Base-by-base conservation (phyloP, 805 yeast species). In the Tetrapisispora taiwanensis region DNA sequence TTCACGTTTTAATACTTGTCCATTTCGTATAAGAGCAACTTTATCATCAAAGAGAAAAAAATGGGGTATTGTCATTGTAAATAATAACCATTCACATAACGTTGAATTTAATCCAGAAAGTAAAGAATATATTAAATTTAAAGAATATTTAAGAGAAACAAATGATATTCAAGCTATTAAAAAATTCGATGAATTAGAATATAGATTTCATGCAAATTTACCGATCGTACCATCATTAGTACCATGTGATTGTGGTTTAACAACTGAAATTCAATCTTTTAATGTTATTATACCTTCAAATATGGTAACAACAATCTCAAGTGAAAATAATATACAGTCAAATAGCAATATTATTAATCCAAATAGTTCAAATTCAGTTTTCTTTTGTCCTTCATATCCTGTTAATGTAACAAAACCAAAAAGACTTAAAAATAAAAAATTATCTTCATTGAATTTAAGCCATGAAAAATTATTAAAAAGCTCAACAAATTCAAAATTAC, bases 1-100 rank as follows among this genome's bases (percentile, higher is more conserved):
- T 3, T 59, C 66, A 17, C 53, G 62, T 44, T 62, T 57, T 43
- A 64, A 65, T 13, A 67, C 70, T 19, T 80, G 86, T 54, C 85
- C 85, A 2, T 80, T 80, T 54, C 67, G 81, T 56, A 70, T 80
- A 36, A 60, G 87, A 44, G 85, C 85, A 2, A 78, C 80, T 50
- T 78, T 65, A 52, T 73, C 80, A 1, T 50, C 74, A 10, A 63
- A 78, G 48, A 67, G 73, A 30, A 64, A 69, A 46, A 62, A 66
- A 44, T 80, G 87, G 87, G 66, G 76, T 14, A 65, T 80, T 28
- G 81, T 76, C 18, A 75, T 80, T 15, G 71, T 80, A 31, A 75
- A 76, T 58, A 80, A 76, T 50, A 58, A 59, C 5, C 87, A 80
- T 59, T 74, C 81, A 49, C 87, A 80, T 55, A 67, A 68, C 2